Base-by-base conservation (phyloP, 2,329 filamentous ascomycete genomes). In the Dothistroma pini region DNA sequence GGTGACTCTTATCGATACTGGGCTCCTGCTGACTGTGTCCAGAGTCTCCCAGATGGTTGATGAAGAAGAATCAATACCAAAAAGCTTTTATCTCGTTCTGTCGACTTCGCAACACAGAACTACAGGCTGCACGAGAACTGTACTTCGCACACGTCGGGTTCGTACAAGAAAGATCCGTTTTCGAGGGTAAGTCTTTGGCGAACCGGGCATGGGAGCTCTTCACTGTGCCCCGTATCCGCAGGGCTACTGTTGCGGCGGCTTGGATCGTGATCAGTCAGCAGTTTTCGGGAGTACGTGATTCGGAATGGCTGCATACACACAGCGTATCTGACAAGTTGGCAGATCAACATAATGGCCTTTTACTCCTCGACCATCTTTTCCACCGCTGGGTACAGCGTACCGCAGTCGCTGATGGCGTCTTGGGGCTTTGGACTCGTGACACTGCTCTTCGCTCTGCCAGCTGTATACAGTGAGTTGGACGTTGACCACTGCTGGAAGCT, bases 391-490 rank as follows among this genome's bases (percentile, higher is more conserved):
- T 77, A 75, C 21, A 55, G 70, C 67, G n/a, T 67, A 77, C 65
- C 79, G 77, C 66, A 78, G 75, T 66, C 78, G 6, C 72, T 87
- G n/a, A 74, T 85, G 19, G 83, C 81, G 0, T 84, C 83, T 0
- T 82, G 81, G 67, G 84, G 84, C 0, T 86, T 85, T 61, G 85
- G 85, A 2, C 72, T 86, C 0, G 77, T 85, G 58, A 85, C 82
- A 64, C 86, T 85, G 64, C 50, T 85, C 53, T 86, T 86, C 65
- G 83, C 84, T 10, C 29, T 54, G 6, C 57, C 57, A 9, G 57
- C 57, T 21, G 44, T 49, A 25, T 49, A 25, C 84, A 1, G 73
- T 87, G 34, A 85, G 78, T 77, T 76, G 41, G 5, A 25, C 51
- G 8, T 32, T 12, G 16, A 21, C 4, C 29, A 49, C 3, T 3